A percentile compares a stretch with the other conserved stretches of the same genome.
These are phyloP conservation scores for Rosa lucieae DNA, from an alignment of 306 rosid species.

Conservation along the genomic window DNA sequence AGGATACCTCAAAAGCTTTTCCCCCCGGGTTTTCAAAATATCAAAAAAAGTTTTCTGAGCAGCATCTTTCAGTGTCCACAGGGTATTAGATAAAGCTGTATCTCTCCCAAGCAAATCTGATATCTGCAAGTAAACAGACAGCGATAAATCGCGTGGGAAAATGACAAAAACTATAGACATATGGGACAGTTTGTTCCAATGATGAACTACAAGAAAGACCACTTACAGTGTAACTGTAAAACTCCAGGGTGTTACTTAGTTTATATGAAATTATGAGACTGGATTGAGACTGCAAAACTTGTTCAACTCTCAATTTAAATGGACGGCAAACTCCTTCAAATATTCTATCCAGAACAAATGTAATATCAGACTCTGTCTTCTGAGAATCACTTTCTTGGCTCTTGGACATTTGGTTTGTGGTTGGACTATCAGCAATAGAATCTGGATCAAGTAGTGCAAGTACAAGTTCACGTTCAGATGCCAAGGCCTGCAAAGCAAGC, in stretches of 20 bases:
- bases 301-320: conserved; percentile 96
- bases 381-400: conserved; percentile 50
- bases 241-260: conserved; percentile 89
- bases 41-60: conserved; percentile 93
- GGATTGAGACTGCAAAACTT: conserved; percentile 95
- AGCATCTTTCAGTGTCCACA: conserved; percentile 84
- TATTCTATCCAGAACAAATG: conserved; percentile 92
- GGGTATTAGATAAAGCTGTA: conserved; percentile 81
- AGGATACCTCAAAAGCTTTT: conserved; percentile 91
- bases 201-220: conserved; percentile 7
- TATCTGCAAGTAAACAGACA: conserved; percentile 49
- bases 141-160: conserved; percentile 8
- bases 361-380: conserved; percentile 72
- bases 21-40: conserved; percentile 84
- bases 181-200: background rate
- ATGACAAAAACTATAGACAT: background rate
- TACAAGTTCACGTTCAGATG: conserved; percentile 97
- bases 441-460: conserved; percentile 81
- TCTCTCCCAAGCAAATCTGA: conserved; percentile 93
- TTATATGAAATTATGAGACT: conserved; percentile 85
- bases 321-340: conserved; percentile 99
- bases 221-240: conserved; percentile 93
- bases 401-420: conserved; percentile 51
- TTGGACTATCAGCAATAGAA: conserved; percentile 55
- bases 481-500: conserved; percentile 71